Evolutionary conservation across 441 rosid genomes (phyloP), one percentile per base, ranked within the genome.

Genomic region (Pelargonium australe): DNA sequence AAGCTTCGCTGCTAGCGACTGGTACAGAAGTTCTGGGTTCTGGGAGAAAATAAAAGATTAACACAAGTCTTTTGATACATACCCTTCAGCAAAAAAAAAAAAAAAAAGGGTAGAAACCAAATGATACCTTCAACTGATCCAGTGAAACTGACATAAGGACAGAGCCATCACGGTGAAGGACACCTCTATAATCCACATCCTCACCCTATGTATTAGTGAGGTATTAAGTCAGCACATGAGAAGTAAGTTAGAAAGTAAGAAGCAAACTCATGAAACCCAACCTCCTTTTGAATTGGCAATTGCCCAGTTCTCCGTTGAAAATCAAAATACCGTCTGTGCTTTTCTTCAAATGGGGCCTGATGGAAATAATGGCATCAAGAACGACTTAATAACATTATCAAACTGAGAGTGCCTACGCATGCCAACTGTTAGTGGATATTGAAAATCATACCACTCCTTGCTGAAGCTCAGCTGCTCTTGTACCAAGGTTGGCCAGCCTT

Each of bases 91-190:
- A 58, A 2, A 63, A 19, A 34, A 20, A 40, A 34, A 20, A 40
- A 20, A 20, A 20, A 20, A 20, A 20, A 20, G 23, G 23, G 23
- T 20, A 64, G 58, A 11, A 13, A 43, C 12, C 43, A 44, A 55
- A 70, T 31, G 20, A 45, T 71, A 91, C 98, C 87, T 91, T 91
- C 63, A 94, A 80, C 74, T 89, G 93, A 81, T 94, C 86, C 74
- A 85, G 69, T 73, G 93, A 82, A 77, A 91, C 82, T 2, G 95
- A 84, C 96, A 89, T 86, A 20, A 94, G 84, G 72, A 94, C 98
- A 19, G 98, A 94, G 68, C 98, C 98, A 82, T 94, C 97, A 68
- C 98, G 96, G 79, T 94, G 97, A 81, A 91, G 85, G 67, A 76
- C 95, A 57, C 92, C 91, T 81, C 98, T 89, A 76, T 84, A 94